A percentile compares a stretch with the other conserved stretches of the same genome.
Evolutionary conservation across 2,329 filamentous ascomycete genomes (phyloP).

Genomic region (Epichloe gansuensis): DNA sequence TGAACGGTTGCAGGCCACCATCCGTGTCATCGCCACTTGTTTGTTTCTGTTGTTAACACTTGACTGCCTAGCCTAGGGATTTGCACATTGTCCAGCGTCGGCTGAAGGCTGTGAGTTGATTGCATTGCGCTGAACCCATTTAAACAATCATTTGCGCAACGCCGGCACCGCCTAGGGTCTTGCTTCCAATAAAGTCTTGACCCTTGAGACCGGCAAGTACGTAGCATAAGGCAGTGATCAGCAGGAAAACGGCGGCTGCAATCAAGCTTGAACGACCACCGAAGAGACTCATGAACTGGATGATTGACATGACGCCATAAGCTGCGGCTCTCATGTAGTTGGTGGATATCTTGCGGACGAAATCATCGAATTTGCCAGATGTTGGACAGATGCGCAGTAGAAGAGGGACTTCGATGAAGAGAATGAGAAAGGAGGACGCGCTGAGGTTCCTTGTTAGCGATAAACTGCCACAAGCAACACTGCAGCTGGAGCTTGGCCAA

Average conservation of each 20-base stretch:
- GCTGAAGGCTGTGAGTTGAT: background rate
- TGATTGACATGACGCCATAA: constrained; percentile 66
- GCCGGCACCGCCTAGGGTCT: constrained; percentile 87
- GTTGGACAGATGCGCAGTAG: constrained; percentile 97
- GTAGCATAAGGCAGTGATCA: constrained; percentile 72
- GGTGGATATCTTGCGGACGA: constrained; percentile 85
- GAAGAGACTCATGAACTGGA: constrained; percentile 77
- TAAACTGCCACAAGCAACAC: background rate
- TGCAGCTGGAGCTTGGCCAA: background rate
- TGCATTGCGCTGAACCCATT: constrained; percentile 10
- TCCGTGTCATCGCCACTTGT: background rate
- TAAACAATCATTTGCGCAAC: constrained; percentile 98
- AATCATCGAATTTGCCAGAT: constrained; percentile 72
- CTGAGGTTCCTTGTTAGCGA: constrained; percentile 28
- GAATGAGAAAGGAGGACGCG: constrained; percentile 56
- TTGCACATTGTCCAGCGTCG: background rate
- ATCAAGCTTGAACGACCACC: constrained; percentile 59
- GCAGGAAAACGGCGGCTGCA: constrained; percentile 71
- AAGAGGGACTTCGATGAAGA: constrained; percentile 85
- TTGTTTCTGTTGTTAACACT: background rate
- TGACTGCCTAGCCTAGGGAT: background rate
- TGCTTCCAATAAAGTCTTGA: constrained; percentile 81
- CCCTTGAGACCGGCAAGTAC: constrained; percentile 65
- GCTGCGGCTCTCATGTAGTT: constrained; percentile 94
- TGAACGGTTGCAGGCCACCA: background rate